These are phyloP conservation scores for Penicillium ochrochloron DNA, from an alignment of 495 filamentous ascomycete species.

Conservation along the genomic window DNA sequence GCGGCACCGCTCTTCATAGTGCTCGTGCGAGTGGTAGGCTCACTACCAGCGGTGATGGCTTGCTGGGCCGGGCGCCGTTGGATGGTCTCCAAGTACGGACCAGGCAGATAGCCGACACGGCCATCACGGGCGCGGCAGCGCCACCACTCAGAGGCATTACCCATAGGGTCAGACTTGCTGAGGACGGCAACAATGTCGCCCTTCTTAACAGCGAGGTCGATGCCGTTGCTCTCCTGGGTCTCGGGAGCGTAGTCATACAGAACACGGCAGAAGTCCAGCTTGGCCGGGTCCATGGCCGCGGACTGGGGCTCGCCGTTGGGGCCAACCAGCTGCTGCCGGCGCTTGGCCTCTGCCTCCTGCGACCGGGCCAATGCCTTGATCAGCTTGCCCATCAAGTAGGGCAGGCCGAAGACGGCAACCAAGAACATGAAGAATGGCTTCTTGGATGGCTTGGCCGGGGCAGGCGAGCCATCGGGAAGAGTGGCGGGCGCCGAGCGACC, in stretches of 20 bases:
- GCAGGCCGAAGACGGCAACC: conserved; percentile 89
- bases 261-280: conserved; percentile 93
- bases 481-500: conserved; percentile 44
- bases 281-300: conserved; percentile 74
- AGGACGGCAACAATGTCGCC: conserved; percentile 95
- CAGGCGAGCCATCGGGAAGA: conserved; percentile 60
- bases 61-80: conserved; percentile 68
- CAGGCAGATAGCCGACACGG: conserved; percentile 86
- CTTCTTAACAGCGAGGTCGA: conserved; percentile 92
- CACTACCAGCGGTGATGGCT: conserved; percentile 51
- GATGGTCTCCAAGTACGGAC: conserved; percentile 85
- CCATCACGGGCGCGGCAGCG: conserved; percentile 91
- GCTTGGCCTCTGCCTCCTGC: conserved; percentile 78
- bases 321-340: conserved; percentile 56
- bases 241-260: conserved; percentile 92
- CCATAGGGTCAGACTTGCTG: conserved; percentile 88
- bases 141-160: conserved; percentile 96
- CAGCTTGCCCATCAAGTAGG: conserved; percentile 93
- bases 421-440: conserved; percentile 98
- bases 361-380: conserved; percentile 81
- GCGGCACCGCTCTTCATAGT: conserved; percentile 61
- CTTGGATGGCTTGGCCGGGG: conserved; percentile 73
- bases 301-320: conserved; percentile 53
- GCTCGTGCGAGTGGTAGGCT: conserved; percentile 57
- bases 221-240: conserved; percentile 64